Evolutionary conservation across 2,329 filamentous ascomycete genomes (phyloP).

Genomic region (Aureobasidium sp.): DNA sequence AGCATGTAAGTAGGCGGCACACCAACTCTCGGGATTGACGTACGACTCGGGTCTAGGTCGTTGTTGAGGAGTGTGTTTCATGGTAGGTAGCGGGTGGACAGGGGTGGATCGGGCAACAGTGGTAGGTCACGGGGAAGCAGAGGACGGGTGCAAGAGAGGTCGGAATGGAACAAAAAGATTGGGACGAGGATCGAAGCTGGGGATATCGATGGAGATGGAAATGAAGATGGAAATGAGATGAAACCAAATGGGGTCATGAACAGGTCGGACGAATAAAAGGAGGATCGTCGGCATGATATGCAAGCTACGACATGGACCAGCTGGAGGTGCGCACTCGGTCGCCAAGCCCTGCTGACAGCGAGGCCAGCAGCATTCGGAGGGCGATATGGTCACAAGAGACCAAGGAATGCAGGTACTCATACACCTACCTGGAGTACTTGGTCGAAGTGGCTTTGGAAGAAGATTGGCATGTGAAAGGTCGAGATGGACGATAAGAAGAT

Average conservation of each 20-base stretch:
- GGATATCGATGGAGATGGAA: not conserved
- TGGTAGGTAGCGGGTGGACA: not conserved
- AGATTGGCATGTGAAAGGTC: not conserved
- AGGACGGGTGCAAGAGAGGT: not conserved
- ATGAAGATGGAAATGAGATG: not conserved
- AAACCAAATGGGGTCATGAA: not conserved
- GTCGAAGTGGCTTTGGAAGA: too few relatives aligned
- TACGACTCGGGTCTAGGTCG: conserved; percentile 24
- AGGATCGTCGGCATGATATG: conserved; percentile 14
- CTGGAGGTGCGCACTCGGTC: not conserved
- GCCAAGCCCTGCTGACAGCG: not conserved
- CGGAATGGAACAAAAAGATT: not conserved
- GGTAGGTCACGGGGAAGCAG: not conserved
- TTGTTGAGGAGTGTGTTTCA: conserved; percentile 3
- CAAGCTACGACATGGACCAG: conserved; percentile 6
- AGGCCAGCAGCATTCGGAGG: too few relatives aligned
- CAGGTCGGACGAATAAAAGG: not conserved
- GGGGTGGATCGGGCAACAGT: not conserved
- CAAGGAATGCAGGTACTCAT: not conserved
- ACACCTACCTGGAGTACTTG: not conserved
- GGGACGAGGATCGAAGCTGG: not conserved
- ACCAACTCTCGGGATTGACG: too few relatives aligned
- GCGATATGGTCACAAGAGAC: not conserved
- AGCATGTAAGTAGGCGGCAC: not conserved
- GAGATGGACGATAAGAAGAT: not conserved